Percentiles rank a stretch among this genome's conserved stretches.
Evolutionary conservation across 176 grass and related monocot species (phyloP).

Genomic region (Carex myosuroides): DNA sequence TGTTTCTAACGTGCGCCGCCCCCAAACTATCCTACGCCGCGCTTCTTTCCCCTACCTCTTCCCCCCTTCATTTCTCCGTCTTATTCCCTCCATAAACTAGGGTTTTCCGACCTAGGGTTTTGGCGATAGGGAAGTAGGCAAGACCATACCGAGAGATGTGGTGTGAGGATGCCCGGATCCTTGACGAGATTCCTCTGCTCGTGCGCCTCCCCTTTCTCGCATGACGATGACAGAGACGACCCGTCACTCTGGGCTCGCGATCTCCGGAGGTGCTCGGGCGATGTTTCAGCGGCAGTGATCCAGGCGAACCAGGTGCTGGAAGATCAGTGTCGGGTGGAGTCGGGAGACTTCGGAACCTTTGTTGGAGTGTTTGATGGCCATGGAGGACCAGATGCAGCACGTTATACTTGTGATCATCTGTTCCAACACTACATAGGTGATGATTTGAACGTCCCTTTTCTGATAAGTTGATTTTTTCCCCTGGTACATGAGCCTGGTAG

Average conservation of each 20-base stretch:
- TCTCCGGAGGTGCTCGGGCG: constrained; percentile 46
- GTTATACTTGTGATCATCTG: constrained; percentile 76
- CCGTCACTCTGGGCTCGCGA: constrained; percentile 63
- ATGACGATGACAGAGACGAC: constrained; percentile 37
- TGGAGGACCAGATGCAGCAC: constrained; percentile 61
- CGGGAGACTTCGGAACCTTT: constrained; percentile 64
- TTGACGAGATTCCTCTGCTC: constrained; percentile 76
- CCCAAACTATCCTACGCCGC: constrained; percentile 22
- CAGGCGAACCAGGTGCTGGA: constrained; percentile 91
- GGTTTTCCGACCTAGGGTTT: constrained; percentile 17
- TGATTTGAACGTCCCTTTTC: background rate
- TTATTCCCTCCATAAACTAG: constrained; percentile 2
- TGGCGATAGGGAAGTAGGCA: background rate
- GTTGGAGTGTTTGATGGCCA: constrained; percentile 80
- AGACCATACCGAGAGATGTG: constrained; percentile 58
- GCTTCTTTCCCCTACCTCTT: constrained; percentile 1
- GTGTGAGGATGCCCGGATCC: constrained; percentile 57
- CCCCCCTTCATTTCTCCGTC: background rate
- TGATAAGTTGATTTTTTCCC: background rate
- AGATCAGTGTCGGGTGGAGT: constrained; percentile 87
- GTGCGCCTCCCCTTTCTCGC: constrained; percentile 34
- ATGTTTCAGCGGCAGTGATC: constrained; percentile 65
- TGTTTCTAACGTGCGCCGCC: constrained; percentile 19
- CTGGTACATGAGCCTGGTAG: background rate
- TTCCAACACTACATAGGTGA: constrained; percentile 54